Base-by-base conservation (phyloP, 192 early-diverging fungal genomes). In the Backusella liffmaniae region DNA sequence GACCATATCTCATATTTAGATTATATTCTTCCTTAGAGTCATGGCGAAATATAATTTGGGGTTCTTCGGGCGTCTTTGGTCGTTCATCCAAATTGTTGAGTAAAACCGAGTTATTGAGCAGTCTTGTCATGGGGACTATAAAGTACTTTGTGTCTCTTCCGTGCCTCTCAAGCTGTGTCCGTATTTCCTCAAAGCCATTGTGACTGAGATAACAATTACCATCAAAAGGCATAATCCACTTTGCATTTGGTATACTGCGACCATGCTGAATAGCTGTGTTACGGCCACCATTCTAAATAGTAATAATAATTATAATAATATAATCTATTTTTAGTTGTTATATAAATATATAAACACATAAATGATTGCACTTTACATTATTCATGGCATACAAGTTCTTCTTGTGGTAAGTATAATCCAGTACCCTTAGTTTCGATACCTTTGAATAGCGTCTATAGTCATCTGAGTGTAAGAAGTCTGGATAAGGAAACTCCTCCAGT, bases 371-470 rank as follows among this genome's bases (percentile, higher is more conserved):
- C 73, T 83, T 84, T 86, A 90, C 89, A 79, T 90, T 90, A 77
- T 90, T 90, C 89, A 90, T 90, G 59, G 84, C 89, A 77, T 90
- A 90, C 37, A 85, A 34, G 70, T 90, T 90, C 80, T 90, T 90
- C 35, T 88, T 84, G 74, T 90, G 88, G 66, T 90, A 90, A 10
- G 88, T 87, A 74, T 86, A 89, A 67, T 90, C 89, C 37, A 90
- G 66, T 1, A 85, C 85, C 59, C 89, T 74, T 23, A 90, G 75
- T 75, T 89, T 88, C 26, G 85, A 84, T 3, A 88, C 89, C 41
- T 90, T 88, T 23, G 86, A 83, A 46, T 86, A 89, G 5, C 83
- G 80, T 67, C 82, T 79, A 66, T 87, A 90, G 51, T 90, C 88
- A 59, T 89, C 86, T 3, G 88, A 87, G 41, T 88, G 89, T 26